Evolutionary conservation across 1,284 basidiomycete genomes (phyloP).

Genomic region (Malassezia japonica): DNA sequence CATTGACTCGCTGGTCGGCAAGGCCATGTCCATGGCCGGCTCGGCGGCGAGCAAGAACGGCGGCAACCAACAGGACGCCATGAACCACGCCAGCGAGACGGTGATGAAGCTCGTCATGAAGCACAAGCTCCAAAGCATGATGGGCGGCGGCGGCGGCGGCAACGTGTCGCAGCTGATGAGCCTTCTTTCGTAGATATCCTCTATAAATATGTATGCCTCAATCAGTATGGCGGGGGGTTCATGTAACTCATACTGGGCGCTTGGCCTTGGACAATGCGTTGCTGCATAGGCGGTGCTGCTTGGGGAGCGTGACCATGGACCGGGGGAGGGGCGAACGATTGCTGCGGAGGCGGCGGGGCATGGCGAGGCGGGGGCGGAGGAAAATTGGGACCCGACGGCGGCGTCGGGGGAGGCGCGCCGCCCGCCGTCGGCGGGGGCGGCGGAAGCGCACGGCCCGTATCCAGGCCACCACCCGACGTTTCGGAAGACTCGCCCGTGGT

Average conservation of each 20-base stretch:
- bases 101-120: conserved; percentile 18
- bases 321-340: no score
- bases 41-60: not conserved
- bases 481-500: not conserved
- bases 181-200: not conserved
- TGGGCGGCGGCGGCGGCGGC: conserved; percentile 4
- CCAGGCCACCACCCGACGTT: not conserved
- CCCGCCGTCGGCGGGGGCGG: not conserved
- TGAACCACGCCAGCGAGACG: conserved; percentile 14
- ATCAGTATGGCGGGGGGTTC: not conserved
- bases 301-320: no score
- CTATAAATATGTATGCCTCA: no score
- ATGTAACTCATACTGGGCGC: no score
- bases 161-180: conserved; percentile 2
- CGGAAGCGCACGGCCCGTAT: not conserved
- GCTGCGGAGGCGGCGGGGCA: not conserved
- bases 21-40: conserved; percentile 13
- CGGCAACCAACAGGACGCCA: conserved; percentile 11
- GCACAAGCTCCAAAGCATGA: conserved; percentile 15
- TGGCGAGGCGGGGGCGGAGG: conserved; percentile 12
- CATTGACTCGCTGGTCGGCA: conserved; percentile 7
- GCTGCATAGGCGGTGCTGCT: not conserved
- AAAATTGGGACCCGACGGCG: not conserved
- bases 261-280: no score
- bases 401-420: not conserved